Base-by-base conservation (phyloP, 1,284 basidiomycete species). In the Ustilago xerochloae region DNA sequence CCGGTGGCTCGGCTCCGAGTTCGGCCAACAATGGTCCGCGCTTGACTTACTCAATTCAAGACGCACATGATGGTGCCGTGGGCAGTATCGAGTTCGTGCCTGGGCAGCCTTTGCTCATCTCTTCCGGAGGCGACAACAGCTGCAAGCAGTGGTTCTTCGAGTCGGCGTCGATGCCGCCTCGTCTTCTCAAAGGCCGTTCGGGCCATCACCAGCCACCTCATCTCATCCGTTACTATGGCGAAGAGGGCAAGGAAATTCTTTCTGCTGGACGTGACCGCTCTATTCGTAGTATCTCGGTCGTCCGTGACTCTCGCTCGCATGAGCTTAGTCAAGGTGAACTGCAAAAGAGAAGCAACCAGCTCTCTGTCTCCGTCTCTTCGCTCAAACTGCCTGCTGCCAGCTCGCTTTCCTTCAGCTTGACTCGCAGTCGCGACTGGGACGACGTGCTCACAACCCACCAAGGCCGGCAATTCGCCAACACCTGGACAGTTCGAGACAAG, bases 381-480 rank as follows among this genome's bases (percentile, higher is more conserved):
- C 71, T 84, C 56, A 82, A 82, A 61, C 63, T 79, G n/a, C 90
- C 93, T 12, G 87, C 92, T 0, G 88, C 95, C 39, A 90, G 89
- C 6, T 88, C 91, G 8, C 85, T 98, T 10, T 90, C 93, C 0
- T 91, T 90, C 85, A 94, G 93, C 5, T 88, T 90, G 2, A 89
- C 91, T 4, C 89, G 94, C 22, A 88, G 93, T 18, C 95, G 94
- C 83, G 95, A 99, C 76, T 99, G 97, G 97, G 96, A 98, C 81
- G 94, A 99, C 79, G 91, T 99, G 41, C 85, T 99, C 6, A 95
- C 96, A 9, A 90, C 90, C 0, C 96, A 98, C 83, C 87, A 89
- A 1, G 92, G 93, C 18, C 67, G 57, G n/a, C 49, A 65, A 52
- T 61, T 66, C 45, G 59, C 55, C 24, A 75, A 79, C 54, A 78